Evolutionary conservation across 2,329 filamentous ascomycete species (phyloP).

Genomic region (Coniella vitis): DNA sequence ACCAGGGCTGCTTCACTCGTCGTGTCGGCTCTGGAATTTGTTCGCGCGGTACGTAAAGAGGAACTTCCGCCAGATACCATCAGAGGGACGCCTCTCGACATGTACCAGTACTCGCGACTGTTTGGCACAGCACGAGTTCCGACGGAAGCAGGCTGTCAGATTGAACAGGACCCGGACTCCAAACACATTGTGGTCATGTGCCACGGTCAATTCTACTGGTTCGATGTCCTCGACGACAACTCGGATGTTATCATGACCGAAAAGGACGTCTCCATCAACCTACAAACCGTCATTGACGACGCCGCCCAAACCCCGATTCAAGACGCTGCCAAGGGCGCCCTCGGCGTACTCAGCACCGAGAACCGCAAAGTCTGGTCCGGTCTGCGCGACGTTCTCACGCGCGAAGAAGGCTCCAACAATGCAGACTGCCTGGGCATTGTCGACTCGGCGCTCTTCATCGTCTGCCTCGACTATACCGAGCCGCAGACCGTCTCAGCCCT

Average conservation of each 20-base stretch:
- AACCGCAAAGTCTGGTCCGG: slow-evolving; percentile 96
- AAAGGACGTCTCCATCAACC: slow-evolving; percentile 83
- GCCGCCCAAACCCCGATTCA: slow-evolving; percentile 84
- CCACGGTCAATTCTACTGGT: slow-evolving; percentile 97
- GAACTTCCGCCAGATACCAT: slow-evolving; percentile 86
- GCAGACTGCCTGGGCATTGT: slow-evolving; percentile 93
- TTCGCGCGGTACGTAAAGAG: slow-evolving; percentile 85
- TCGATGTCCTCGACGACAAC: slow-evolving; percentile 92
- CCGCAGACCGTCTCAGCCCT: slow-evolving; percentile 72
- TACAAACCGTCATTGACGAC: slow-evolving; percentile 88
- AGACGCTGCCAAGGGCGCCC: slow-evolving; percentile 87
- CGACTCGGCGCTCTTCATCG: slow-evolving; percentile 84
- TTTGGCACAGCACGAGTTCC: slow-evolving; percentile 94
- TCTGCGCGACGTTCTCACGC: slow-evolving; percentile 77
- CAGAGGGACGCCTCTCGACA: slow-evolving; percentile 79
- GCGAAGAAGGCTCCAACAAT: slow-evolving; percentile 85
- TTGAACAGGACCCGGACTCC: slow-evolving; percentile 87
- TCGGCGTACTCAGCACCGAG: slow-evolving; percentile 92
- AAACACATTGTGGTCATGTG: slow-evolving; percentile 92
- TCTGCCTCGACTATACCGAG: slow-evolving; percentile 90
- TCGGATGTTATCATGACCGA: slow-evolving; percentile 96
- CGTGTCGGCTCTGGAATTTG: slow-evolving; percentile 84
- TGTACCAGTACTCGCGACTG: slow-evolving; percentile 95
- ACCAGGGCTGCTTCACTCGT: slow-evolving; percentile 89
- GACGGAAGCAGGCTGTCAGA: slow-evolving; percentile 90